phyloP scores from a whole-genome alignment of 139 green algal genomes.

The Coelastrella sp. region DNA sequence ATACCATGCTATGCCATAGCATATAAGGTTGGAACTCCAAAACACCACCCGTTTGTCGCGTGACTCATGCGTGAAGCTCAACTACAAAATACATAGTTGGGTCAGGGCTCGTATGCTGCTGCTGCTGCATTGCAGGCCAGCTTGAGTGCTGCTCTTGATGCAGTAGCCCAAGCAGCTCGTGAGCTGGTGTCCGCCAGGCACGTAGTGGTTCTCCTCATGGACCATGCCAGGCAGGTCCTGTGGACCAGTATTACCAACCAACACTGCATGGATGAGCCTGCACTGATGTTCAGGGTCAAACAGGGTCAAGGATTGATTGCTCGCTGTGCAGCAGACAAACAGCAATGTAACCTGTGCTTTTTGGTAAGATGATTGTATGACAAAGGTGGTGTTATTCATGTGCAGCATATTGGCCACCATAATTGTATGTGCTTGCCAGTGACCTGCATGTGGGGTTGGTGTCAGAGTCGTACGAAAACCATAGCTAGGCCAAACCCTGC shows the following conservation, averaged over 20 bases:
- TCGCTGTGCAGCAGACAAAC: conserved; percentile 26
- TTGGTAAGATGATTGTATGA: too few species aligned
- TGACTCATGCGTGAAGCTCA: too few species aligned
- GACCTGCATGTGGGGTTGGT: too few species aligned
- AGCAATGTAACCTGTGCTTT: conserved; percentile 31
- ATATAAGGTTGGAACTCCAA: too few species aligned
- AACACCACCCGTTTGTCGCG: too few species aligned
- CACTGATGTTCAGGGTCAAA: conserved; percentile 31
- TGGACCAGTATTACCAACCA: conserved; percentile 24
- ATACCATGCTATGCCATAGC: too few species aligned
- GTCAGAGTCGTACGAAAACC: too few species aligned
- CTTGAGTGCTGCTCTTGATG: conserved; percentile 39
- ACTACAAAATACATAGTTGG: too few species aligned
- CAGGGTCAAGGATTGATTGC: conserved; percentile 42
- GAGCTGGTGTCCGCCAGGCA: conserved; percentile 66
- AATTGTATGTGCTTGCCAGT: too few species aligned
- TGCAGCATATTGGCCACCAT: too few species aligned
- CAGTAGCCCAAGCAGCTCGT: conserved; percentile 56
- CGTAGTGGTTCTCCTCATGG: conserved; percentile 37
- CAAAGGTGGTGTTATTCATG: too few species aligned
- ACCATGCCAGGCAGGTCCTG: conserved; percentile 31
- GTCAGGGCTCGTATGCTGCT: neutral
- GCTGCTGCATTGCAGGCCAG: neutral
- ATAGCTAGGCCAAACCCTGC: too few species aligned
- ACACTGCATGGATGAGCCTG: neutral